phyloP scores from a whole-genome alignment of 1,284 basidiomycete genomes.

The Peniophora sp. region DNA sequence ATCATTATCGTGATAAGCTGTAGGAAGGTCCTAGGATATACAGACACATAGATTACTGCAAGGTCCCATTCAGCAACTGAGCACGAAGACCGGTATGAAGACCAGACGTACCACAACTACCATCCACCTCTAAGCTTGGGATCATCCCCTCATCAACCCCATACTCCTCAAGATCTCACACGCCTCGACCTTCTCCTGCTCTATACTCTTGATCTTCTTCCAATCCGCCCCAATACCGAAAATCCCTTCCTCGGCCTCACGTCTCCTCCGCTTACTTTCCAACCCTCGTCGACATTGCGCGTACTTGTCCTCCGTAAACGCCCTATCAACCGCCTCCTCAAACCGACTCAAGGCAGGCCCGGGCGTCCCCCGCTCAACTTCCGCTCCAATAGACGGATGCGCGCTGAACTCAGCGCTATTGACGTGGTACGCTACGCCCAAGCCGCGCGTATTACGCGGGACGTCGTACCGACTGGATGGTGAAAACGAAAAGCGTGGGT shows the following conservation, averaged over 20 bases:
- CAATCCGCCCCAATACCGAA: slow-evolving; percentile 88
- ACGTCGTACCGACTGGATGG: slow-evolving; percentile 50
- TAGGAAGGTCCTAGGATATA: no score
- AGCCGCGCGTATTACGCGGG: slow-evolving; percentile 57
- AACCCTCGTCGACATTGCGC: slow-evolving; percentile 59
- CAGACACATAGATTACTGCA: no score
- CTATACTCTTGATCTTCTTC: slow-evolving; percentile 70
- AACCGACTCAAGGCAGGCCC: slow-evolving; percentile 37
- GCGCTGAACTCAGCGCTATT: slow-evolving; percentile 71
- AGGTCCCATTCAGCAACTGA: no score
- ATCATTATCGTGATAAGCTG: no score
- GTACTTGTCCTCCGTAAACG: slow-evolving; percentile 67
- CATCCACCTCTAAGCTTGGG: no score
- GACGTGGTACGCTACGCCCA: slow-evolving; percentile 82
- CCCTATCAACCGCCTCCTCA: slow-evolving; percentile 63
- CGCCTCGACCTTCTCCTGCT: slow-evolving; percentile 54
- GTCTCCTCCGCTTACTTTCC: slow-evolving; percentile 55
- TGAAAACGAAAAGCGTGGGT: slow-evolving; percentile 77
- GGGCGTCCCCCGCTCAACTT: slow-evolving; percentile 37
- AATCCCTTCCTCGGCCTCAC: slow-evolving; percentile 74
- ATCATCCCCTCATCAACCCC: slow-evolving; percentile 30
- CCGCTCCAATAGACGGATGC: slow-evolving; percentile 69
- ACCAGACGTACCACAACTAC: no score
- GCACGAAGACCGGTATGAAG: no score
- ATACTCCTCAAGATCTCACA: slow-evolving; percentile 70